phyloP scores from a whole-genome alignment of 73 alveolate genomes.

The Symbiodinium natans region DNA sequence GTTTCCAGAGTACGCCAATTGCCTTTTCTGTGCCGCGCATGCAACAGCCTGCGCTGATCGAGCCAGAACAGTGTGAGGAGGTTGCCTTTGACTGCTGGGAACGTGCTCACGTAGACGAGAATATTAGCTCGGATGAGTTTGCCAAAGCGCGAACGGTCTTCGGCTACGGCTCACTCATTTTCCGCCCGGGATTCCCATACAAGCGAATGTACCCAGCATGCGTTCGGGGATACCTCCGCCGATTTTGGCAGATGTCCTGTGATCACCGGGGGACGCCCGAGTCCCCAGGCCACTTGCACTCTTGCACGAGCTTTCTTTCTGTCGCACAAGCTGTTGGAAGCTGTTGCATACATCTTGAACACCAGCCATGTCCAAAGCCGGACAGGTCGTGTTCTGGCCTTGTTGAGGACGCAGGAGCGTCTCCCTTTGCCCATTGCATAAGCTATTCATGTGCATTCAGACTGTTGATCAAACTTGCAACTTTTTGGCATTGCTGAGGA shows the following conservation, averaged over 20 bases:
- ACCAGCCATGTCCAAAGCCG: too few relatives aligned
- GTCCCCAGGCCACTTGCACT: not conserved
- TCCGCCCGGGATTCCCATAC: conserved; percentile 87
- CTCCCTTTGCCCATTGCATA: too few relatives aligned
- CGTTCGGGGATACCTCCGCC: conserved; percentile 64
- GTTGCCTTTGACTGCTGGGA: conserved; percentile 33
- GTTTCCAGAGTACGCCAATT: not conserved
- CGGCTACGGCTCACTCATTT: conserved; percentile 72
- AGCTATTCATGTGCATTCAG: too few relatives aligned
- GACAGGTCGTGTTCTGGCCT: conserved; percentile 5
- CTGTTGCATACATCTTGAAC: too few relatives aligned
- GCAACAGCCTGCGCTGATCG: not conserved
- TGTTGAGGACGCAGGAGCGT: not conserved
- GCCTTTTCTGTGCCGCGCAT: not conserved
- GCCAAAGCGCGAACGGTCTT: conserved; percentile 38
- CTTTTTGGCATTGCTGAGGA: too few relatives aligned
- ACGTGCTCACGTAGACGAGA: conserved; percentile 27
- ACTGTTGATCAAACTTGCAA: too few relatives aligned
- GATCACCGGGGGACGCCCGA: conserved; percentile 87
- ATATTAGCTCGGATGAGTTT: not conserved
- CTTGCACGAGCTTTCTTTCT: too few relatives aligned
- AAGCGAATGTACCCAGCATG: conserved; percentile 11
- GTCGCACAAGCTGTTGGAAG: too few relatives aligned
- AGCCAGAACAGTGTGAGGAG: conserved; percentile 22
- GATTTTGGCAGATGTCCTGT: conserved; percentile 78